These are phyloP conservation scores for Physcomitrellopsis africana DNA, from an alignment of 225 moss, liverwort and hornwort genomes.

Conservation along the genomic window DNA sequence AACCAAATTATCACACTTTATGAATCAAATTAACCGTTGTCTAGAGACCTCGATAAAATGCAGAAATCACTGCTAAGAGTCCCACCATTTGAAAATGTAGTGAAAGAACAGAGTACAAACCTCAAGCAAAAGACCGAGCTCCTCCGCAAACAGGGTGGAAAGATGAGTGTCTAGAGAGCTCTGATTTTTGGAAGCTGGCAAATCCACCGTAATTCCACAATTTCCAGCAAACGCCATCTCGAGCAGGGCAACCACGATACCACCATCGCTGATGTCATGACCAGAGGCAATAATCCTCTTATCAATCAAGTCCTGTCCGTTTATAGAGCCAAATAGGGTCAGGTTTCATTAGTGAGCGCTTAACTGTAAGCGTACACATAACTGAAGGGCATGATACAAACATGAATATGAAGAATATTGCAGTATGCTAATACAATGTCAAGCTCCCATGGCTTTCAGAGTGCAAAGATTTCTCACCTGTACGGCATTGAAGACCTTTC, in stretches of 20 bases:
- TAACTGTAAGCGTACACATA: neutral
- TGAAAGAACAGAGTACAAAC: slow-evolving; percentile 38
- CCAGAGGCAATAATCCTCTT: slow-evolving; percentile 77
- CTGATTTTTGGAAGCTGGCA: slow-evolving; percentile 49
- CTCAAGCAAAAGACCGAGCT: slow-evolving; percentile 92
- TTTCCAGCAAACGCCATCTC: slow-evolving; percentile 99
- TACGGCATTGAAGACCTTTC: slow-evolving; percentile 74
- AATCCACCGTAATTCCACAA: slow-evolving; percentile 78
- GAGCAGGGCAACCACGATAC: slow-evolving; percentile 74
- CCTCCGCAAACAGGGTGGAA: slow-evolving; percentile 92
- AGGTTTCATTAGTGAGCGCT: slow-evolving; percentile 10
- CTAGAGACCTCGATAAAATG: slow-evolving; percentile 7
- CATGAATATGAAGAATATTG: neutral
- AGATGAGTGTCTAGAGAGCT: slow-evolving; percentile 48
- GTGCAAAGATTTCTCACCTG: slow-evolving; percentile 52
- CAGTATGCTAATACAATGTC: neutral
- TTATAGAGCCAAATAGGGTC: slow-evolving; percentile 21
- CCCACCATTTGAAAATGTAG: neutral
- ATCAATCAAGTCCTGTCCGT: slow-evolving; percentile 67
- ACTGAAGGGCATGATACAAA: neutral
- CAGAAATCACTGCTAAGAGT: neutral
- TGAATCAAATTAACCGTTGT: neutral
- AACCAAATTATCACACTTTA: neutral
- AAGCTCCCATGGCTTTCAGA: slow-evolving; percentile 4
- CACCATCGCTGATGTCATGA: slow-evolving; percentile 98